Evolutionary conservation across 352 stramenopile genomes (phyloP), one percentile per base, ranked within the genome.

Genomic region (Blastocystis sp.): DNA sequence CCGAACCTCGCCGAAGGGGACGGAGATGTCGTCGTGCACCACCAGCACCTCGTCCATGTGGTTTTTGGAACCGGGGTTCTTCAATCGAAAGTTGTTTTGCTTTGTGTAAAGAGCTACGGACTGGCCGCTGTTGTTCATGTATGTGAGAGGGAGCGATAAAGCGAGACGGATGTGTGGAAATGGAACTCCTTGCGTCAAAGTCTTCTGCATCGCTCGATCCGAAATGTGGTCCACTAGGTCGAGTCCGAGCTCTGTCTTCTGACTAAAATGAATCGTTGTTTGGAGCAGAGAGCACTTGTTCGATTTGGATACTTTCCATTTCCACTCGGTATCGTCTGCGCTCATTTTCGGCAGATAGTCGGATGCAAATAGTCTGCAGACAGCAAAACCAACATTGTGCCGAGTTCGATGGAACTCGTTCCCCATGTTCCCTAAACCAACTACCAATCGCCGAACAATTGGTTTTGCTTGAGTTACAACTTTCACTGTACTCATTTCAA

Each of bases 121-220:
- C 43, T 88, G 62, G 6, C 77, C 77, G 55, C 77, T 88, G 43
- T 79, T 76, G 41, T 88, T 88, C 77, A 88, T 88, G 47, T 61
- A 88, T 37, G 77, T 88, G 4, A 59, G 55, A 3, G 77, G 77
- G 7, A 88, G 59, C 53, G 66, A 54, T 34, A 88, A 47, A 7
- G 62, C 55, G 41, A 88, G 34, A 34, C 76, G 29, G 45, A 88
- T 45, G 11, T 61, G 37, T 2, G 62, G 50, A 77, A 79, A 88
- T n/a, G 77, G 77, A 54, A 88, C 77, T 62, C 77, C 77, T 34
- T 88, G 37, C 34, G 41, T 77, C 41, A 63, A 37, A 34, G 77
- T 88, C 47, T 88, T 88, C 23, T 88, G 53, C 2, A 20, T n/a
- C 20, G 77, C 77, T 55, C 77, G 39, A 50, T 61, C 62, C 9